Percentiles rank a stretch among this genome's conserved stretches.
Evolutionary conservation across 371 early-diverging fungal species (phyloP).

Genomic region (Syncephalastrum monosporum): DNA sequence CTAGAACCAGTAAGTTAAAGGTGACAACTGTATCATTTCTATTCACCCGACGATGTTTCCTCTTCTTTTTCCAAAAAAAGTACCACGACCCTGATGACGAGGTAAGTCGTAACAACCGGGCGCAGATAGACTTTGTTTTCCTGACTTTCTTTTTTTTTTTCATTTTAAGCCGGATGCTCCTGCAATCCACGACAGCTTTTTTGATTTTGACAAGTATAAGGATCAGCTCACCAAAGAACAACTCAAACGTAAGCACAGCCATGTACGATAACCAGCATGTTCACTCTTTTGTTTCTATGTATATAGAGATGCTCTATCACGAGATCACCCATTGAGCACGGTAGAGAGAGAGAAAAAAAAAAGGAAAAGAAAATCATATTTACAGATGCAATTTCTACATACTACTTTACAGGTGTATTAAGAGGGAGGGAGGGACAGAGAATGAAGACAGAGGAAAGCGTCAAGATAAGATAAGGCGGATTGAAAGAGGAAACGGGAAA

Average conservation of each 20-base stretch:
- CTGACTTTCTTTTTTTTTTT: too few species aligned
- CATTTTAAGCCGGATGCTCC: constrained; percentile 72
- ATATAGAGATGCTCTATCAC: constrained; percentile 42
- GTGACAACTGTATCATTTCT: neutral
- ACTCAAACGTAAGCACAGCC: constrained; percentile 64
- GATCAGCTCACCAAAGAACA: constrained; percentile 84
- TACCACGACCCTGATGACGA: constrained; percentile 87
- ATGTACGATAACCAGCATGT: neutral
- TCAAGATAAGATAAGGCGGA: too few species aligned
- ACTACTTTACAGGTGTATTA: too few species aligned
- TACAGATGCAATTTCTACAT: too few species aligned
- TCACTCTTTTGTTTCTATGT: neutral
- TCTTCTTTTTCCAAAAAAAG: constrained; percentile 16
- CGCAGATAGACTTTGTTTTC: too few species aligned
- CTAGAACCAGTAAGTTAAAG: constrained; percentile 60
- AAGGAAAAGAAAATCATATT: too few species aligned
- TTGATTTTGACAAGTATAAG: constrained; percentile 88
- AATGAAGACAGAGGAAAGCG: too few species aligned
- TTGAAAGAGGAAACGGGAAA: too few species aligned
- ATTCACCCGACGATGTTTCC: neutral
- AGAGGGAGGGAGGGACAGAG: too few species aligned
- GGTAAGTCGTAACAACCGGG: constrained; percentile 9
- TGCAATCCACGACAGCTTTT: constrained; percentile 79
- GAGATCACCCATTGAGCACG: constrained; percentile 37
- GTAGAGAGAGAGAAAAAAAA: too few species aligned